Evolutionary conservation across 2,329 filamentous ascomycete species (phyloP).

Genomic region (Claviceps sorghi): DNA sequence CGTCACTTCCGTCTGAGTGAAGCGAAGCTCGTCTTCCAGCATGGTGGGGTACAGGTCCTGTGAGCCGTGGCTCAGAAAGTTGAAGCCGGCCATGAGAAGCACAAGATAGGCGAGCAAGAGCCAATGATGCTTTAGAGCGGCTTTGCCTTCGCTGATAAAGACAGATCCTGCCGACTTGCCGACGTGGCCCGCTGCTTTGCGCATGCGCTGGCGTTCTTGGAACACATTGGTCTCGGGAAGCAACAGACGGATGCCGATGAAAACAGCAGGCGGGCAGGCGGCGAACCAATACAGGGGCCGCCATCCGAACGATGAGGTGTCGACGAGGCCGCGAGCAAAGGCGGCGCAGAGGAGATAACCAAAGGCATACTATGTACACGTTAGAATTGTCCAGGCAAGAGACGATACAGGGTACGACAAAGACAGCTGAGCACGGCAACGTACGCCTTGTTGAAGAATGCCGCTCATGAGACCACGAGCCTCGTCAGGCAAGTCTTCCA

Average conservation of each 20-base stretch:
- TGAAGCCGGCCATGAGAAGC: slow-evolving; percentile 79
- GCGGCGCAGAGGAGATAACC: slow-evolving; percentile 49
- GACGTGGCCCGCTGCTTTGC: slow-evolving; percentile 25
- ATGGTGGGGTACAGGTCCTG: slow-evolving; percentile 49
- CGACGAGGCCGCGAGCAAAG: slow-evolving; percentile 50
- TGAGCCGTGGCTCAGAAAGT: slow-evolving; percentile 76
- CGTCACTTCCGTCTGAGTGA: slow-evolving; percentile 42
- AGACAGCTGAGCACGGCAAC: slow-evolving; percentile 6
- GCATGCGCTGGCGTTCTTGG: slow-evolving; percentile 48
- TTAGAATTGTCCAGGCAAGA: no score
- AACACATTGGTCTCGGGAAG: slow-evolving; percentile 69
- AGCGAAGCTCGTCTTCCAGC: slow-evolving; percentile 40
- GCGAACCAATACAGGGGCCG: slow-evolving; percentile 83
- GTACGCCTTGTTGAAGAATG: slow-evolving; percentile 56
- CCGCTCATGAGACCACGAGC: slow-evolving; percentile 62
- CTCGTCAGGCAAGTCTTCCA: slow-evolving; percentile 57
- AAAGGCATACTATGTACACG: slow-evolving; percentile 40
- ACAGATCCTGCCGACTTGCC: slow-evolving; percentile 31
- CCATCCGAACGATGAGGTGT: slow-evolving; percentile 70
- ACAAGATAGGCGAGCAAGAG: slow-evolving; percentile 66
- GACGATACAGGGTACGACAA: no score
- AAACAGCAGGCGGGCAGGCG: slow-evolving; percentile 61
- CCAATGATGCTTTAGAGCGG: slow-evolving; percentile 71
- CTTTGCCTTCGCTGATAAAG: slow-evolving; percentile 63
- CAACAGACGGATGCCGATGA: slow-evolving; percentile 64